Conservation (phyloP, 768 basidiomycete species). For the Pholiota microspora region DNA sequence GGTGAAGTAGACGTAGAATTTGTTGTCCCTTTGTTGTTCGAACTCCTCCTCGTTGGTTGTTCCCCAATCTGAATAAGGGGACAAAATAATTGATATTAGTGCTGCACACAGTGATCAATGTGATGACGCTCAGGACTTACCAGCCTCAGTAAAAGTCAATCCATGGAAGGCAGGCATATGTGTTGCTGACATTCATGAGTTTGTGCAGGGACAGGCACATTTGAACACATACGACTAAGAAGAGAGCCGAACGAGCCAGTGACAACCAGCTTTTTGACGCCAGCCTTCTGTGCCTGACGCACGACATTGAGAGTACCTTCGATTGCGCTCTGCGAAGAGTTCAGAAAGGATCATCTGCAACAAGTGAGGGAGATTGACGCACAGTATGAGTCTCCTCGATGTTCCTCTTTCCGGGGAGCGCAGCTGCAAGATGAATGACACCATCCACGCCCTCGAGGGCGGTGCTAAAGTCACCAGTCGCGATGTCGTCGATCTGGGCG, state of each 20-base stretch:
- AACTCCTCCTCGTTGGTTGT: constrained; percentile 29
- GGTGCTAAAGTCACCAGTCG: constrained; percentile 40
- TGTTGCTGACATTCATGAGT: constrained; percentile 5
- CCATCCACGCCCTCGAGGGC: constrained; percentile 49
- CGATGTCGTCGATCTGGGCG: constrained; percentile 28
- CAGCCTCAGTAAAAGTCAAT: constrained; percentile 12
- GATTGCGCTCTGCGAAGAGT: constrained; percentile 30
- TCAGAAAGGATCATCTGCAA: background rate
- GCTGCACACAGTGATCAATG: background rate
- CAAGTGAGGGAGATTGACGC: background rate
- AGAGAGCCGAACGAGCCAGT: constrained; percentile 32
- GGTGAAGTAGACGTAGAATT: constrained; percentile 36
- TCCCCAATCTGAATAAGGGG: constrained; percentile 30
- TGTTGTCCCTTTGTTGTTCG: constrained; percentile 21
- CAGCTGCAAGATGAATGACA: constrained; percentile 44
- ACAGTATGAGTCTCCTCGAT: constrained; percentile 26
- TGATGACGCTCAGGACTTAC: constrained; percentile 1
- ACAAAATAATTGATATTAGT: background rate
- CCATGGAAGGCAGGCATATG: constrained; percentile 18
- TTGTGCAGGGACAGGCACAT: too few relatives aligned
- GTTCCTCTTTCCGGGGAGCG: constrained; percentile 26
- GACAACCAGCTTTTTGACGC: constrained; percentile 33
- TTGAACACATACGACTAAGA: constrained; percentile 24
- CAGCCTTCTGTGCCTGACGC: constrained; percentile 34
- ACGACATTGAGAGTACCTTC: constrained; percentile 41